These are phyloP conservation scores for Chalaropsis thielavioides DNA, from an alignment of 2,329 filamentous ascomycete genomes.

Conservation along the genomic window DNA sequence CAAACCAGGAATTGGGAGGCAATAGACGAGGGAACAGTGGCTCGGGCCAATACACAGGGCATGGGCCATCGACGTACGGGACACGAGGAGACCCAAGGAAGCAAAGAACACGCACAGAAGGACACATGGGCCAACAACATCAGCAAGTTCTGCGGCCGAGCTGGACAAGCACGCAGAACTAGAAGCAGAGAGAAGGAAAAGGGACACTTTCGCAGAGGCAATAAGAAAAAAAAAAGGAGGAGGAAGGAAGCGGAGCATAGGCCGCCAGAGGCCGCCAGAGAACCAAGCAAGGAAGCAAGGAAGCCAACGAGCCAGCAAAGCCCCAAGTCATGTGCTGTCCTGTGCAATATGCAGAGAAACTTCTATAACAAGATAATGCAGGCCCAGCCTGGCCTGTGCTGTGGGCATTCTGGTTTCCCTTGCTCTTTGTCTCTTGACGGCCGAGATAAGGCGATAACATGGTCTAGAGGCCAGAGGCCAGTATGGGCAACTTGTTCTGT, in stretches of 20 bases:
- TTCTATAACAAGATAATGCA: neutral
- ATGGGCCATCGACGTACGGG: neutral
- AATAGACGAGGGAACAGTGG: neutral
- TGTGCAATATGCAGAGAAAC: too few species aligned
- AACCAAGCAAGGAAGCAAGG: neutral
- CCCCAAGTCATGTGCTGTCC: neutral
- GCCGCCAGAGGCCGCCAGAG: neutral
- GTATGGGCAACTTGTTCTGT: too few species aligned
- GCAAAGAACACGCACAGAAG: constrained; percentile 3
- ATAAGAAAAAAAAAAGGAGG: neutral
- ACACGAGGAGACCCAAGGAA: neutral
- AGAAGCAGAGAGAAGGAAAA: neutral
- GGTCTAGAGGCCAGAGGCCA: too few species aligned
- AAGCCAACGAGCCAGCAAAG: neutral
- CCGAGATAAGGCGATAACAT: neutral
- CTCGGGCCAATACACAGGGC: neutral
- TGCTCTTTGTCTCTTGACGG: neutral
- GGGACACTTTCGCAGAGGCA: neutral
- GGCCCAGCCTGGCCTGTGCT: neutral
- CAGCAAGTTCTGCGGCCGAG: neutral
- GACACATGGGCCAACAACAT: neutral
- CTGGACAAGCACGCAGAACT: neutral
- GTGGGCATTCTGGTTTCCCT: too few species aligned
- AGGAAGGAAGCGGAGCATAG: neutral
- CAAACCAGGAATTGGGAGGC: neutral